phyloP scores from a whole-genome alignment of 768 basidiomycete genomes.

The Trametes elegans region DNA sequence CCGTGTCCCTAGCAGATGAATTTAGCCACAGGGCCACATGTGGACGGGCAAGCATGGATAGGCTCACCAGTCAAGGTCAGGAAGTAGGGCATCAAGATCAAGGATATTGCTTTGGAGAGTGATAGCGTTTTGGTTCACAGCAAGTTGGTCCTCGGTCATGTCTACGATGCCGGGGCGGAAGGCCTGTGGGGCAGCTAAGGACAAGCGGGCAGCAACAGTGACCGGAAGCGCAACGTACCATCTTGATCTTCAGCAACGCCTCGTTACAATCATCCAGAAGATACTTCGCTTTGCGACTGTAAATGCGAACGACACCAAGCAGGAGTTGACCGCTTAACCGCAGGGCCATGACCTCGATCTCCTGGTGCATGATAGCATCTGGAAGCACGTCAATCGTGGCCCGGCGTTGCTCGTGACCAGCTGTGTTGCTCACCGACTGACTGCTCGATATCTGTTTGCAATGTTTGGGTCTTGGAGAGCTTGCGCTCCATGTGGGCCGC shows the following conservation, averaged over 20 bases:
- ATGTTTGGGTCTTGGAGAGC: slow-evolving; percentile 91
- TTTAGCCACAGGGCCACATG: slow-evolving; percentile 3
- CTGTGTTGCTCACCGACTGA: slow-evolving; percentile 88
- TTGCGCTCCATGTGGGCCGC: slow-evolving; percentile 99
- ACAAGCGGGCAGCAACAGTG: not conserved
- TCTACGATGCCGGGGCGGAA: slow-evolving; percentile 96
- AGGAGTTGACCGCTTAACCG: slow-evolving; percentile 95
- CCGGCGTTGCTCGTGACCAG: too few species aligned
- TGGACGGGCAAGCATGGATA: not conserved
- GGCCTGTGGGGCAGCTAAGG: slow-evolving; percentile 48
- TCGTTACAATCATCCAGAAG: slow-evolving; percentile 98
- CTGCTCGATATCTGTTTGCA: slow-evolving; percentile 93
- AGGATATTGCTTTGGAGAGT: slow-evolving; percentile 77
- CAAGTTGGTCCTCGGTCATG: slow-evolving; percentile 91
- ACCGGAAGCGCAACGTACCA: slow-evolving; percentile 51
- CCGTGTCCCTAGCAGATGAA: slow-evolving; percentile 57
- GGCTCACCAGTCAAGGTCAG: slow-evolving; percentile 76
- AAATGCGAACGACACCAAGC: slow-evolving; percentile 95
- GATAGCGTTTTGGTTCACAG: slow-evolving; percentile 84
- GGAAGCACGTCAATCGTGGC: not conserved
- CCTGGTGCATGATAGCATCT: slow-evolving; percentile 94
- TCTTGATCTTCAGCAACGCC: slow-evolving; percentile 90
- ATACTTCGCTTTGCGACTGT: slow-evolving; percentile 97
- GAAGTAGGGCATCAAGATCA: slow-evolving; percentile 77
- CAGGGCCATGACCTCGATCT: slow-evolving; percentile 90